Evolutionary conservation across 768 basidiomycete species (phyloP).

Genomic region (Pleurotus eryngii): DNA sequence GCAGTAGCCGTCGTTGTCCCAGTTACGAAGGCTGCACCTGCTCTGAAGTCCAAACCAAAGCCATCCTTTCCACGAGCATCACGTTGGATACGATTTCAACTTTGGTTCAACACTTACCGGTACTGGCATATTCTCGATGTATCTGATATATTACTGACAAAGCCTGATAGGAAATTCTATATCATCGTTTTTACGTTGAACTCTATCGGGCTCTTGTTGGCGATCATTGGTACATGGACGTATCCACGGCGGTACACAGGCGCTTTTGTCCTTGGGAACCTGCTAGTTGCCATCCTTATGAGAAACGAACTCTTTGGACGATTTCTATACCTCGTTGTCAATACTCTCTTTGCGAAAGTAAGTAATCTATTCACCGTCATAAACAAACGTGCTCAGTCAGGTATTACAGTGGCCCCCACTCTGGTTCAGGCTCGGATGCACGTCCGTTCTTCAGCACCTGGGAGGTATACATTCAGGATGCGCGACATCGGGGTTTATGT

Average conservation of each 20-base stretch:
- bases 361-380: neutral
- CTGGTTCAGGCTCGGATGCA: constrained; percentile 65
- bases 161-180: constrained; percentile 64
- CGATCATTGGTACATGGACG: constrained; percentile 60
- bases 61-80: constrained; percentile 40
- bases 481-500: constrained; percentile 68
- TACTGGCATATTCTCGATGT: neutral
- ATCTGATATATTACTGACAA: neutral
- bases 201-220: constrained; percentile 53
- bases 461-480: constrained; percentile 87
- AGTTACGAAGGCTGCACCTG: constrained; percentile 6
- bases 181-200: constrained; percentile 60
- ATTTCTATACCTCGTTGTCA: constrained; percentile 66
- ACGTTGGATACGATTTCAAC: constrained; percentile 54
- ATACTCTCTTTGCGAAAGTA: constrained; percentile 78
- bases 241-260: constrained; percentile 67
- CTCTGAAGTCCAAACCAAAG: constrained; percentile 8
- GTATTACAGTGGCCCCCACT: constrained; percentile 47
- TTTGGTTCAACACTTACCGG: constrained; percentile 85
- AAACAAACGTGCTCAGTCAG: neutral
- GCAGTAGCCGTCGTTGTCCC: neutral
- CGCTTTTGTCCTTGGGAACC: constrained; percentile 72
- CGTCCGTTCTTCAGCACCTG: constrained; percentile 72
- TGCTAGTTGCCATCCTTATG: constrained; percentile 70
- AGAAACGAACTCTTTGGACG: constrained; percentile 83